Evolutionary conservation across 2,329 filamentous ascomycete species (phyloP).

Genomic region (Cucurbitaria berberidis): DNA sequence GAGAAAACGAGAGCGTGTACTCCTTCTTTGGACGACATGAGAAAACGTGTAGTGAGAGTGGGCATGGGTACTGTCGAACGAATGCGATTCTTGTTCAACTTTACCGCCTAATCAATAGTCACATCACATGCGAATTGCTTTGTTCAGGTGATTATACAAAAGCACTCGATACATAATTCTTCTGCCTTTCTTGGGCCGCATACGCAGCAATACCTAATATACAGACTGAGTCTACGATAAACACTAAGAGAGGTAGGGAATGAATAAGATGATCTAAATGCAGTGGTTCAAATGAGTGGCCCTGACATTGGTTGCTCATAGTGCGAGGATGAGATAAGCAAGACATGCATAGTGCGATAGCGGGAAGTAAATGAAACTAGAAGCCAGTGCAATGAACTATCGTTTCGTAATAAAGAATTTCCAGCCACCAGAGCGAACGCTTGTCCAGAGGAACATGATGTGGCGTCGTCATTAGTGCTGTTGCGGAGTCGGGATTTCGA

Average conservation of each 20-base stretch:
- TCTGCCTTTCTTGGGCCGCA: neutral
- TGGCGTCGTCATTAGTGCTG: neutral
- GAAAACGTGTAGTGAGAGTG: neutral
- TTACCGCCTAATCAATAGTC: too few species aligned
- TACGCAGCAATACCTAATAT: neutral
- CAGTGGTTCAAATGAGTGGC: constrained; percentile 20
- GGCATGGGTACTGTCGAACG: neutral
- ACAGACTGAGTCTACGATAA: constrained; percentile 1
- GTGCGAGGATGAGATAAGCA: constrained; percentile 1
- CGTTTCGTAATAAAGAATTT: neutral
- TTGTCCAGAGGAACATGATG: neutral
- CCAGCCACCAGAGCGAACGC: neutral
- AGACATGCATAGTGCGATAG: neutral
- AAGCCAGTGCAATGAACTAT: neutral
- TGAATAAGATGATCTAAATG: constrained; percentile 2
- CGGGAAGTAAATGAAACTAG: neutral
- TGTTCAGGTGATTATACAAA: constrained; percentile 1
- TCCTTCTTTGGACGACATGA: constrained; percentile 5
- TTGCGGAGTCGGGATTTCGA: neutral
- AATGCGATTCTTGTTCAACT: too few species aligned
- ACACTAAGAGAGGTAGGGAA: neutral
- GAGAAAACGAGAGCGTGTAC: constrained; percentile 1
- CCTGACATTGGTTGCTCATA: constrained; percentile 21
- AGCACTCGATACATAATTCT: constrained; percentile 8
- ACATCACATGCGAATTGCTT: neutral